Evolutionary conservation across 768 basidiomycete species (phyloP).

Genomic region (Suillus weaverae): DNA sequence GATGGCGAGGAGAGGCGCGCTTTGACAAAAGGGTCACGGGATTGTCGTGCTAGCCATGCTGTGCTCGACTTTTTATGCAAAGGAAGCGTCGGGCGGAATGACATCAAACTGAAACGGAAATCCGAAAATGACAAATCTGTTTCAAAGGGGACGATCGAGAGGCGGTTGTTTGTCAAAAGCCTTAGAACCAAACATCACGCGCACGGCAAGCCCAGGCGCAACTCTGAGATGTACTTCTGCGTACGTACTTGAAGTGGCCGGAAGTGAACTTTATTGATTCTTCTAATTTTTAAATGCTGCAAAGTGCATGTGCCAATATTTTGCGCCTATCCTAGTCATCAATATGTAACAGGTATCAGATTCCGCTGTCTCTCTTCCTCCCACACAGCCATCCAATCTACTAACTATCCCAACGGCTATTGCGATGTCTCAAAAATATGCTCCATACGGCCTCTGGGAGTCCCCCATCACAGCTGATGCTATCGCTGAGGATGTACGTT

Average conservation of each 20-base stretch:
- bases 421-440: conserved; percentile 19
- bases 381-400: neutral
- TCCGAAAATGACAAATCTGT: neutral
- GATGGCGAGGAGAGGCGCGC: conserved; percentile 44
- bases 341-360: neutral
- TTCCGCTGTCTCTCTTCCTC: neutral
- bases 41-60: conserved; percentile 74
- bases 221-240: neutral
- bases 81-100: conserved; percentile 38
- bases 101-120: conserved; percentile 19
- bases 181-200: conserved; percentile 1
- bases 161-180: conserved; percentile 4
- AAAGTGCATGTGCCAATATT: neutral
- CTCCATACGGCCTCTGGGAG: conserved; percentile 61
- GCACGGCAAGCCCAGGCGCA: neutral
- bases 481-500: conserved; percentile 43
- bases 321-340: neutral
- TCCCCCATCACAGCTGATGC: conserved; percentile 54
- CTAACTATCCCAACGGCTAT: neutral
- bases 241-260: neutral
- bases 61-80: conserved; percentile 32
- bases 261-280: neutral
- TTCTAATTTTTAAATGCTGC: neutral
- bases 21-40: conserved; percentile 69
- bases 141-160: neutral